phyloP scores from a whole-genome alignment of 2,329 filamentous ascomycete genomes.

The Scedosporium aurantiacum region DNA sequence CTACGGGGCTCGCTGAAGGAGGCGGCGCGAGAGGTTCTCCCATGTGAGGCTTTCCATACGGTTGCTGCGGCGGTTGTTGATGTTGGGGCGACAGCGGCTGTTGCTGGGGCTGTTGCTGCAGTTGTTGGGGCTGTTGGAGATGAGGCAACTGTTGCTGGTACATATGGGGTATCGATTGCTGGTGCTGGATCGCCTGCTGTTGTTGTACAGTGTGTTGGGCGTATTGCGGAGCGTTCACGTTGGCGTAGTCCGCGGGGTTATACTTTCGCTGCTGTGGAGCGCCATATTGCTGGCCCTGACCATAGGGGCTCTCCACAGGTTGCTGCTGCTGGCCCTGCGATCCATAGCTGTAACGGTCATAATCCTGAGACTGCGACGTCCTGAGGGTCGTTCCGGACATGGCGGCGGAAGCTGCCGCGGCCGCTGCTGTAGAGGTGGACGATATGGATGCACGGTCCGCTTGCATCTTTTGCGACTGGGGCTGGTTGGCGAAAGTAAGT shows the following conservation, averaged over 20 bases:
- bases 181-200: slow-evolving; percentile 26
- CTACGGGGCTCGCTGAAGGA: slow-evolving; percentile 12
- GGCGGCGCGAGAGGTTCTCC: slow-evolving; percentile 25
- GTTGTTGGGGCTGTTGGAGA: slow-evolving; percentile 24
- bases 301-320: slow-evolving; percentile 12
- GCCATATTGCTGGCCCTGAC: slow-evolving; percentile 21
- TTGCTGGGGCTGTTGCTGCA: slow-evolving; percentile 25
- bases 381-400: slow-evolving; percentile 35
- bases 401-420: slow-evolving; percentile 45
- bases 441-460: slow-evolving; percentile 38
- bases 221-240: slow-evolving; percentile 38
- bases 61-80: slow-evolving; percentile 24
- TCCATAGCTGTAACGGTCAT: slow-evolving; percentile 13
- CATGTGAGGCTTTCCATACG: slow-evolving; percentile 14
- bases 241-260: slow-evolving; percentile 68
- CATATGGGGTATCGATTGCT: slow-evolving; percentile 18
- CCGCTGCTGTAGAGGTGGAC: slow-evolving; percentile 40
- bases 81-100: slow-evolving; percentile 17
- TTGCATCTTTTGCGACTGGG: slow-evolving; percentile 37
- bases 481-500: slow-evolving; percentile 45
- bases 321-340: background rate
- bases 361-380: slow-evolving; percentile 16
- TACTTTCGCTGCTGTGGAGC: slow-evolving; percentile 41
- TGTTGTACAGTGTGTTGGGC: slow-evolving; percentile 22
- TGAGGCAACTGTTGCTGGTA: slow-evolving; percentile 13